Evolutionary conservation across 2,329 filamentous ascomycete genomes (phyloP), one percentile per base, ranked within the genome.

Genomic region (Chaetomium globosum): DNA sequence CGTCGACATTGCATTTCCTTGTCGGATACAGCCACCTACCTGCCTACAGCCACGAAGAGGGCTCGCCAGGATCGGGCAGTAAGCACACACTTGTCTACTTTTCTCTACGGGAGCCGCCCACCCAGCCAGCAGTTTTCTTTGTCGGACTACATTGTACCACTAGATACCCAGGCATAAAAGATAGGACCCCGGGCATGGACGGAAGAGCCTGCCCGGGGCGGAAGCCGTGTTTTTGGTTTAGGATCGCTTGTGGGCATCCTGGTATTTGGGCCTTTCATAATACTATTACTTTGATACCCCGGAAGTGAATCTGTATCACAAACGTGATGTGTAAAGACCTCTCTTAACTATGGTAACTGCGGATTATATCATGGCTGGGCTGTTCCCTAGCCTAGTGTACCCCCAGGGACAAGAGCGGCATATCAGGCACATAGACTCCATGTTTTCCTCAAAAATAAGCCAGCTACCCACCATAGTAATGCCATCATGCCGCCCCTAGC

Each of bases 91-190:
- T 48, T 43, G 13, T 26, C 23, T 43, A 13, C 12, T 31, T 51
- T 54, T 36, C 48, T 21, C 28, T 4, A 23, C 31, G 12, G 21
- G 39, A 26, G 13, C 23, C 49, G 9, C 48, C 26, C 21, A 30
- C 30, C 48, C n/a, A 28, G 21, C 51, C 52, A 61, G 59, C 63
- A 54, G 33, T 36, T 59, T 62, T 30, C 59, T 66, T 62, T 59
- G 61, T 64, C 58, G 51, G 36, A 54, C 52, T 48, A 56, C 33
- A 23, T 46, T 69, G 68, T 65, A 71, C 63, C 63, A 68, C 58
- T 68, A 71, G 66, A 69, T 71, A 71, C 69, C 68, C 69, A 68
- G 59, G 63, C 65, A 68, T 63, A 64, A 48, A 57, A 33, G 13
- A 63, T 21, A 53, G 13, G 33, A 36, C 30, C 26, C 28, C 36